Conservation (phyloP, 2,329 filamentous ascomycete genomes). For the Cladosporium sp. region DNA sequence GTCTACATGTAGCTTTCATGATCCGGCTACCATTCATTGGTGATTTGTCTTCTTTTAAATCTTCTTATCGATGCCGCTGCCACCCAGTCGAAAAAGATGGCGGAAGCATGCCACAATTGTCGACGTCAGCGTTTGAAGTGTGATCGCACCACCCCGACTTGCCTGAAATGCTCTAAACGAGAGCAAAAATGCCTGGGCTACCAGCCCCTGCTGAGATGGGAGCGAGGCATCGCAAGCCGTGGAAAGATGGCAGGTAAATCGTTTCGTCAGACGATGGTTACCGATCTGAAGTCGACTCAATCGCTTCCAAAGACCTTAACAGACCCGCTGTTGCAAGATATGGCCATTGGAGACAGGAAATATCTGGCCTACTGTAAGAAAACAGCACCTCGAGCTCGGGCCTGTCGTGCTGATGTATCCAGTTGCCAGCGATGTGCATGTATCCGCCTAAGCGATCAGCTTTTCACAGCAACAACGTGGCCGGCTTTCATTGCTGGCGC, state of each 20-base stretch:
- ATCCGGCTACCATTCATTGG: too few species aligned
- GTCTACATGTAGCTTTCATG: too few species aligned
- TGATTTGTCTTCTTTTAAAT: too few species aligned
- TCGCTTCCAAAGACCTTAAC: not conserved
- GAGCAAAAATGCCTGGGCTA: conserved; percentile 60
- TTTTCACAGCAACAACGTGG: conserved; percentile 60
- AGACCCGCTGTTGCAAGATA: conserved; percentile 4
- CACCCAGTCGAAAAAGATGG: not conserved
- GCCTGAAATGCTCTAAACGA: conserved; percentile 55
- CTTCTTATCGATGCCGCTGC: not conserved
- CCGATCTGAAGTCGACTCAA: not conserved
- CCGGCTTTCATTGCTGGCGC: conserved; percentile 56
- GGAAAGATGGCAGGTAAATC: conserved; percentile 33
- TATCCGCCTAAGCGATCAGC: conserved; percentile 46
- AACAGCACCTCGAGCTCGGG: conserved; percentile 19
- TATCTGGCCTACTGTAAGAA: conserved; percentile 11
- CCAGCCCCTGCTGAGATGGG: conserved; percentile 58
- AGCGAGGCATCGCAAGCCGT: conserved; percentile 48
- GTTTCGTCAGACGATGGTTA: too few species aligned
- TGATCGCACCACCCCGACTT: conserved; percentile 56
- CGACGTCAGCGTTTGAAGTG: conserved; percentile 58
- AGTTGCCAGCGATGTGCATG: conserved; percentile 42
- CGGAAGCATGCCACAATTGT: conserved; percentile 57
- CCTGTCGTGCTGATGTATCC: not conserved
- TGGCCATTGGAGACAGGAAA: not conserved